These are phyloP conservation scores for Fonsecaea pedrosoi DNA, from an alignment of 2,329 filamentous ascomycete genomes.

Conservation along the genomic window DNA sequence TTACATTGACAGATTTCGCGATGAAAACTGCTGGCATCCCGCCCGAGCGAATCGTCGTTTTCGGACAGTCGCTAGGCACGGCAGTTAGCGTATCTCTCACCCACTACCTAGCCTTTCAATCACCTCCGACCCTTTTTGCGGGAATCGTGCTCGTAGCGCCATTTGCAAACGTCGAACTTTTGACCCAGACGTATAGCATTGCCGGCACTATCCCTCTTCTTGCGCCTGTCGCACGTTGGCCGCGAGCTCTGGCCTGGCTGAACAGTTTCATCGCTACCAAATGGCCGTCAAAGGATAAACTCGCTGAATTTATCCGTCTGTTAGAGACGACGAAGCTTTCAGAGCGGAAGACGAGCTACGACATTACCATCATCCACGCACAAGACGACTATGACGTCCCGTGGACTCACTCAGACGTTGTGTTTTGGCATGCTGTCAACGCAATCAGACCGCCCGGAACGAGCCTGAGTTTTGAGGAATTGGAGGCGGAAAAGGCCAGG, in stretches of 20 bases:
- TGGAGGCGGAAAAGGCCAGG: constrained; percentile 54
- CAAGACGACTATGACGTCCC: constrained; percentile 44
- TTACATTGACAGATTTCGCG: constrained; percentile 62
- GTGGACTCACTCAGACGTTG: constrained; percentile 52
- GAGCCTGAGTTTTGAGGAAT: constrained; percentile 48
- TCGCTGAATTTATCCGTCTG: constrained; percentile 54
- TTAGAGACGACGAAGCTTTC: constrained; percentile 41
- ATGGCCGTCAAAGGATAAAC: constrained; percentile 59
- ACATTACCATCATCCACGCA: constrained; percentile 46
- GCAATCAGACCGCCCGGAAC: constrained; percentile 51
- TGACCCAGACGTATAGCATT: constrained; percentile 65
- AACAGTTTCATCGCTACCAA: constrained; percentile 57
- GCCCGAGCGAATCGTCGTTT: constrained; percentile 63
- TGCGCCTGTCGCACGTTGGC: constrained; percentile 58
- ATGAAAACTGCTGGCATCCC: constrained; percentile 60
- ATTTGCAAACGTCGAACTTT: constrained; percentile 61
- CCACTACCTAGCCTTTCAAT: constrained; percentile 52
- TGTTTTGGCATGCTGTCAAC: constrained; percentile 65
- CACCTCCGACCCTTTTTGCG: constrained; percentile 57
- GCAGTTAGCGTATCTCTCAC: constrained; percentile 57
- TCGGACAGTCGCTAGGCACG: constrained; percentile 66
- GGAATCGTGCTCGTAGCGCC: constrained; percentile 64
- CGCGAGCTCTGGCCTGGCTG: constrained; percentile 55
- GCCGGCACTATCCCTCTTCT: constrained; percentile 63
- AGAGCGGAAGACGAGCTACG: constrained; percentile 39